A percentile compares a stretch with the other conserved stretches of the same genome.
phyloP scores from a whole-genome alignment of 2,329 filamentous ascomycete species.

The Colletotrichum camelliae region DNA sequence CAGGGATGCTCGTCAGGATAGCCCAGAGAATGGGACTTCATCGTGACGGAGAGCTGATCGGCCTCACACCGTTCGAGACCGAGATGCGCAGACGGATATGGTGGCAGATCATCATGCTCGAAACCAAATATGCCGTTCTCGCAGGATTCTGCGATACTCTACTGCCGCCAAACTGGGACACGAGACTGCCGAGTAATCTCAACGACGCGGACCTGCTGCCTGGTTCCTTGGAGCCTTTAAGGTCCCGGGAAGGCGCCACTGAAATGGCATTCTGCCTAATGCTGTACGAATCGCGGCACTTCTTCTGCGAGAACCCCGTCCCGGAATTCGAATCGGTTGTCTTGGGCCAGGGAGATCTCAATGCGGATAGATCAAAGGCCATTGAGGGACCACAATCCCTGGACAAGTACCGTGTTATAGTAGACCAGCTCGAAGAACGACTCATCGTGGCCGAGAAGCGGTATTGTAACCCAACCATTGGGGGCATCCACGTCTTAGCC shows the following conservation, averaged over 20 bases:
- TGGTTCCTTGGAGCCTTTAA: constrained; percentile 50
- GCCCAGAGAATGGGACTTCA: constrained; percentile 72
- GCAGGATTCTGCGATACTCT: constrained; percentile 54
- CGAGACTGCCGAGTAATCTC: constrained; percentile 60
- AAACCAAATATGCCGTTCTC: constrained; percentile 8
- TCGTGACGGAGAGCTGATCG: constrained; percentile 61
- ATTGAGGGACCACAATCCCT: constrained; percentile 44
- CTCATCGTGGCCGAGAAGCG: constrained; percentile 51
- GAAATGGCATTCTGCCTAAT: constrained; percentile 16
- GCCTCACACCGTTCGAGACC: constrained; percentile 65
- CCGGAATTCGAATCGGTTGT: constrained; percentile 48
- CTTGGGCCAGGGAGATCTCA: constrained; percentile 37
- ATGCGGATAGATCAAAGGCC: constrained; percentile 53
- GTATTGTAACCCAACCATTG: constrained; percentile 56
- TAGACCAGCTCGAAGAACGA: constrained; percentile 46
- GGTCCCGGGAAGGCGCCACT: constrained; percentile 54
- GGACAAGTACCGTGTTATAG: constrained; percentile 45
- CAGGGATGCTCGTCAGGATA: constrained; percentile 65
- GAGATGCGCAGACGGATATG: constrained; percentile 71
- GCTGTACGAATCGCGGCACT: constrained; percentile 56
- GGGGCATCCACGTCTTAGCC: constrained; percentile 57
- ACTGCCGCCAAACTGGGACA: constrained; percentile 50
- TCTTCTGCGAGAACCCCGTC: constrained; percentile 46
- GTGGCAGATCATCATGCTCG: constrained; percentile 51
- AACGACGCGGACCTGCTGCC: constrained; percentile 64